Percentiles rank a stretch among this genome's conserved stretches.
Evolutionary conservation across 2,329 filamentous ascomycete species (phyloP).

Genomic region (Cercospora citrullina): DNA sequence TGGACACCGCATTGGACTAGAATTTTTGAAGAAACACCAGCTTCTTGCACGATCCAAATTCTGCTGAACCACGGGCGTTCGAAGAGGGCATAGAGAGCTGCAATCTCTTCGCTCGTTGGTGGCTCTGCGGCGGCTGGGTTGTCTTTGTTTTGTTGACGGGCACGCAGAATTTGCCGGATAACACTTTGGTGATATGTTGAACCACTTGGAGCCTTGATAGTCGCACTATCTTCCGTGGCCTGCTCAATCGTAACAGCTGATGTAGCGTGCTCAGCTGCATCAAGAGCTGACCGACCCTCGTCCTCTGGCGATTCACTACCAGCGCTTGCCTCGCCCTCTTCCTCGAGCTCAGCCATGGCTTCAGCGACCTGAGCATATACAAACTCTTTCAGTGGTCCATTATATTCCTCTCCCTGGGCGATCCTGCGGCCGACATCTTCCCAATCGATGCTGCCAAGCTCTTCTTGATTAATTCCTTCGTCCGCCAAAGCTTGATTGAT

Average conservation of each 20-base stretch:
- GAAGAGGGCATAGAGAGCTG: slow-evolving; percentile 3
- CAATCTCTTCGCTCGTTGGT: slow-evolving; percentile 9
- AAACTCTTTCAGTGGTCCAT: slow-evolving; percentile 7
- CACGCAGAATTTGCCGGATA: background rate
- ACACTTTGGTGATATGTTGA: background rate
- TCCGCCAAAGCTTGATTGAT: background rate
- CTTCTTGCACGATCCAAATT: slow-evolving; percentile 16
- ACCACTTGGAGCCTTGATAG: background rate
- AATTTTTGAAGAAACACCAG: slow-evolving; percentile 1
- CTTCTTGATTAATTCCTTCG: background rate
- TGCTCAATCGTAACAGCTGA: background rate
- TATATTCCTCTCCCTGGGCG: slow-evolving; percentile 2
- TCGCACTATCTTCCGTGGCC: background rate
- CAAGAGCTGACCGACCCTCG: background rate
- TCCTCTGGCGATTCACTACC: background rate
- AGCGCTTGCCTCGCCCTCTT: background rate
- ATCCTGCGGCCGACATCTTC: slow-evolving; percentile 7
- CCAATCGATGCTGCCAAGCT: background rate
- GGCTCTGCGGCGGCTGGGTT: background rate
- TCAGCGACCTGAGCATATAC: slow-evolving; percentile 7
- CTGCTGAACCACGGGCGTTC: slow-evolving; percentile 9
- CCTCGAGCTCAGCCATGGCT: slow-evolving; percentile 6
- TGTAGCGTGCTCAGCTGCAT: background rate
- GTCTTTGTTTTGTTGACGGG: background rate
- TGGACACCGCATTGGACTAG: slow-evolving; percentile 9